A percentile compares a stretch with the other conserved stretches of the same genome.
These are phyloP conservation scores for Corinectria fuckeliana DNA, from an alignment of 2,329 filamentous ascomycete genomes.

Conservation along the genomic window DNA sequence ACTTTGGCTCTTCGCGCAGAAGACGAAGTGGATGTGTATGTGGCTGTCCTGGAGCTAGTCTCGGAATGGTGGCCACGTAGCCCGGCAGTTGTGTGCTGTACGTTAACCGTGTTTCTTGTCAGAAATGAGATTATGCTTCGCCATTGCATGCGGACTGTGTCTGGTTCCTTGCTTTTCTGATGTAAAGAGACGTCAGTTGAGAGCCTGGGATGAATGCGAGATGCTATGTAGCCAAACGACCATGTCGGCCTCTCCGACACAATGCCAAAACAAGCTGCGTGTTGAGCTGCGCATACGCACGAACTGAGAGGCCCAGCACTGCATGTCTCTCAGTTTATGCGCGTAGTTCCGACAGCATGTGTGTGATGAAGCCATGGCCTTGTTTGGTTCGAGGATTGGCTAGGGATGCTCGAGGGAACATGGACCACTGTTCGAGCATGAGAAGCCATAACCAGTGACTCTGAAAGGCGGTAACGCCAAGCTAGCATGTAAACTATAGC, in stretches of 20 bases:
- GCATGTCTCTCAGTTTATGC: neutral
- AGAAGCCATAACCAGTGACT: no score
- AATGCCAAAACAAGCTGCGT: neutral
- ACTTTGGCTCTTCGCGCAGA: neutral
- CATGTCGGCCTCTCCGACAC: neutral
- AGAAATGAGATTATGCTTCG: neutral
- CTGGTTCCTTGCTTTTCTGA: neutral
- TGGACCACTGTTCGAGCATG: neutral
- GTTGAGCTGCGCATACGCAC: neutral
- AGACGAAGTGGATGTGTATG: neutral
- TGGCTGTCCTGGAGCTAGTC: neutral
- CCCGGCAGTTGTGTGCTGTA: neutral
- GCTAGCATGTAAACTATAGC: neutral
- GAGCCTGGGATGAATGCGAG: no score
- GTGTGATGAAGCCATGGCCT: neutral
- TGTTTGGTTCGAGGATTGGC: neutral
- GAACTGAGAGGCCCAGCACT: neutral
- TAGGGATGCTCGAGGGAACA: neutral
- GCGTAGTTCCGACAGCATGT: neutral
- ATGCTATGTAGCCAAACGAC: neutral
- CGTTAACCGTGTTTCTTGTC: neutral
- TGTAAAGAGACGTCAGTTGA: neutral
- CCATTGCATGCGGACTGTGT: neutral
- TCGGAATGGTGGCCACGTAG: neutral
- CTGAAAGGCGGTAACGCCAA: neutral